Percentiles rank a stretch among this genome's conserved stretches.
These are phyloP conservation scores for Cyathus striatus DNA, from an alignment of 768 basidiomycete genomes.

Conservation along the genomic window DNA sequence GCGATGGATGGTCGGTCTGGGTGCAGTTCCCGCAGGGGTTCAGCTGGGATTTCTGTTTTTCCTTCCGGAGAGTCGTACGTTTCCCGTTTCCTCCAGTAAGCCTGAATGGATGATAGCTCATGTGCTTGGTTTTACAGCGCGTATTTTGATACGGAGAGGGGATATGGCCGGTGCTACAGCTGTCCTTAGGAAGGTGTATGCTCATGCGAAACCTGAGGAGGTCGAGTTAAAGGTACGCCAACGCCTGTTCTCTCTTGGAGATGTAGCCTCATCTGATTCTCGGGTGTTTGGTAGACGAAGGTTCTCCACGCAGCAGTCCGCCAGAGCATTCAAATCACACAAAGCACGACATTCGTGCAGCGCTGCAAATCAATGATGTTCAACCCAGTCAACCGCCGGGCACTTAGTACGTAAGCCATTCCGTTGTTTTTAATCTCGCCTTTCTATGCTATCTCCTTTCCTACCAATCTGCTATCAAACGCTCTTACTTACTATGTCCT, in stretches of 20 bases:
- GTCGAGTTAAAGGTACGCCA: slow-evolving; percentile 58
- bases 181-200: slow-evolving; percentile 67
- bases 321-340: slow-evolving; percentile 55
- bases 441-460: neutral
- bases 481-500: no score
- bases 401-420: no score
- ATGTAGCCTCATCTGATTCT: neutral
- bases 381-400: slow-evolving; percentile 58
- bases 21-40: slow-evolving; percentile 60
- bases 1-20: slow-evolving; percentile 83
- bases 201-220: slow-evolving; percentile 56
- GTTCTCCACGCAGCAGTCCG: slow-evolving; percentile 56
- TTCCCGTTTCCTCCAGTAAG: neutral
- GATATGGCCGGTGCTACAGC: slow-evolving; percentile 41
- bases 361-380: slow-evolving; percentile 50
- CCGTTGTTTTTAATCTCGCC: no score
- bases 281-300: no score
- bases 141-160: slow-evolving; percentile 61
- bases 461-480: neutral
- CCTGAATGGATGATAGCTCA: no score
- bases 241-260: neutral
- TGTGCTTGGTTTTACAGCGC: slow-evolving; percentile 24
- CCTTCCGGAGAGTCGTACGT: slow-evolving; percentile 76
- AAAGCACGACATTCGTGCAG: slow-evolving; percentile 56
- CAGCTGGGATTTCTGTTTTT: slow-evolving; percentile 59